Conservation (phyloP, 1,284 basidiomycete genomes). For the Earliella scabrosa region DNA sequence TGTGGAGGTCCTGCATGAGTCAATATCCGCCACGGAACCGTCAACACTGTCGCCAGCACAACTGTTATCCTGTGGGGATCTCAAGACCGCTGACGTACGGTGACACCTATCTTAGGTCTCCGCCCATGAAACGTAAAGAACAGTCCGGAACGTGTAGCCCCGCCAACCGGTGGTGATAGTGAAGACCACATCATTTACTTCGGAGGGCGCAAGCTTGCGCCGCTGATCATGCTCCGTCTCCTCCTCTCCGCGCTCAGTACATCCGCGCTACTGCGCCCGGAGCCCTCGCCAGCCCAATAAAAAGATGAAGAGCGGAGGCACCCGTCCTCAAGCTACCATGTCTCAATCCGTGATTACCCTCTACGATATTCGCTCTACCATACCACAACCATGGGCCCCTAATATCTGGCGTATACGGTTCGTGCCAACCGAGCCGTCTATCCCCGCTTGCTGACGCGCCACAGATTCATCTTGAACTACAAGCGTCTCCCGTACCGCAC, state of each 20-base stretch:
- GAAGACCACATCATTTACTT: conserved; percentile 1
- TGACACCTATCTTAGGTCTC: conserved; percentile 1
- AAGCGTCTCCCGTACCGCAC: conserved; percentile 72
- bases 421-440: not conserved
- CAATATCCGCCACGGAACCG: not conserved
- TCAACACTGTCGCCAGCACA: not conserved
- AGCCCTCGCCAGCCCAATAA: conserved; percentile 5
- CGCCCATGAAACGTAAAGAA: conserved; percentile 16
- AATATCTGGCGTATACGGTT: conserved; percentile 66
- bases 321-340: conserved; percentile 23
- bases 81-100: not conserved
- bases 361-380: conserved; percentile 65
- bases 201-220: conserved; percentile 3
- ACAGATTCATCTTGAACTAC: conserved; percentile 72
- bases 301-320: not conserved
- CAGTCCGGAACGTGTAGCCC: conserved; percentile 15
- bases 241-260: not conserved
- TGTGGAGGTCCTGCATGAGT: not conserved
- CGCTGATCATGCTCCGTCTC: conserved; percentile 15
- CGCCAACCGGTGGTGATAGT: conserved; percentile 13
- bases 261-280: conserved; percentile 10
- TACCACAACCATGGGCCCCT: conserved; percentile 70
- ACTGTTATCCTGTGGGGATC: not conserved
- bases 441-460: not conserved
- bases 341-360: conserved; percentile 59